Evolutionary conservation across 2,329 filamentous ascomycete genomes (phyloP).

Genomic region (Sarocladiaceae sp.): DNA sequence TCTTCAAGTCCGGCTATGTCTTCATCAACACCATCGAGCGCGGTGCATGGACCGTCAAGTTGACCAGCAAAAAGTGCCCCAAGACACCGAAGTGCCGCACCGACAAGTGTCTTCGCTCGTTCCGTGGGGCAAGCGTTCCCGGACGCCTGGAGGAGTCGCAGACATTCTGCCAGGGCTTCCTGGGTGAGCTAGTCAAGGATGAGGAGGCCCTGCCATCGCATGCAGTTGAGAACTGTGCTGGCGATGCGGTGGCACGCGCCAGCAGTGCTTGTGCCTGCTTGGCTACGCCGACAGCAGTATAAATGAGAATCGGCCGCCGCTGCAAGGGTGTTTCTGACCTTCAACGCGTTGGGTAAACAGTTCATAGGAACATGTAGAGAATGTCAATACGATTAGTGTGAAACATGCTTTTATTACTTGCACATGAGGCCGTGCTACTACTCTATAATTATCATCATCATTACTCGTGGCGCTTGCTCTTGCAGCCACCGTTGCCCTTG

Average conservation of each 20-base stretch:
- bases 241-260: constrained; percentile 12
- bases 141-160: constrained; percentile 15
- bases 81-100: constrained; percentile 11
- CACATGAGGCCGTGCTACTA: too few species aligned
- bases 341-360: too few species aligned
- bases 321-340: constrained; percentile 2
- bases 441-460: constrained; percentile 8
- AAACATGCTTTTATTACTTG: too few species aligned
- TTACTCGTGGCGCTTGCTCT: constrained; percentile 13
- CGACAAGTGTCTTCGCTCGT: constrained; percentile 16
- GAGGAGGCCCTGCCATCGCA: constrained; percentile 13
- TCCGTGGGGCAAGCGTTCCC: constrained; percentile 13
- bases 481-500: constrained; percentile 17
- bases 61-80: background rate
- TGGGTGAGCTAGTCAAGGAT: constrained; percentile 11
- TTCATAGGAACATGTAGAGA: too few species aligned
- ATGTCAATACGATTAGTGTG: too few species aligned
- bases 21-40: constrained; percentile 11
- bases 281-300: too few species aligned
- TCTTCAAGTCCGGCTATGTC: constrained; percentile 9
- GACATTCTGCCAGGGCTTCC: constrained; percentile 15
- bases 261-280: constrained; percentile 17
- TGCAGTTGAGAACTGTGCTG: constrained; percentile 13
- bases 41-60: constrained; percentile 3
- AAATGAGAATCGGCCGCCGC: background rate